Evolutionary conservation across 306 rosid genomes (phyloP).

Genomic region (Neltuma alba): DNA sequence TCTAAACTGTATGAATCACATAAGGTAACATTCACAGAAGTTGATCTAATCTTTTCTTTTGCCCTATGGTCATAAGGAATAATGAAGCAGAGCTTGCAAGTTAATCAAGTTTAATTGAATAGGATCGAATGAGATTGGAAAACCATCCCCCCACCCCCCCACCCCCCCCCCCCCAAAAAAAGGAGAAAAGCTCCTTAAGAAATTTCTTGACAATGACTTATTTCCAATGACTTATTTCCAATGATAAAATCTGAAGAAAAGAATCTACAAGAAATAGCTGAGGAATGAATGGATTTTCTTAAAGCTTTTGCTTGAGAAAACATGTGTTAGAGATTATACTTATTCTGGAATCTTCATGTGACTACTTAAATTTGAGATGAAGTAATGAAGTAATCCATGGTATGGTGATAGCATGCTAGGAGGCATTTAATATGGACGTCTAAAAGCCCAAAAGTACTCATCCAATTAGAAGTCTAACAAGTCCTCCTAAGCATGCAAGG

Average conservation of each 20-base stretch:
- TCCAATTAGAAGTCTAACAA: too few relatives aligned
- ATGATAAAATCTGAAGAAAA: not conserved
- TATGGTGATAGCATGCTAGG: too few relatives aligned
- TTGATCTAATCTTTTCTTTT: not conserved
- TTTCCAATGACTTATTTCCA: not conserved
- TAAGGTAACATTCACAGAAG: slow-evolving; percentile 43
- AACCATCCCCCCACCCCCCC: not conserved
- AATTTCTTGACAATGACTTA: slow-evolving; percentile 12
- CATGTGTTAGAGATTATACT: not conserved
- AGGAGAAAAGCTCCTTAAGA: not conserved
- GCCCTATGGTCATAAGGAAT: slow-evolving; percentile 1
- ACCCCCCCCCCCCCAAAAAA: too few relatives aligned
- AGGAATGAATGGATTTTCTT: not conserved
- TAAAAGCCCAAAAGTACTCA: too few relatives aligned
- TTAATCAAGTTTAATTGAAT: not conserved
- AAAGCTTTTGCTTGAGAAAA: not conserved
- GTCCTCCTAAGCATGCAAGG: too few relatives aligned
- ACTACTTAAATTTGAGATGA: not conserved
- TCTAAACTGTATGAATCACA: slow-evolving; percentile 44
- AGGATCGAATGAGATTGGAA: not conserved
- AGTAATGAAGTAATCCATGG: too few relatives aligned
- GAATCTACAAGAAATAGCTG: not conserved
- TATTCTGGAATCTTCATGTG: not conserved
- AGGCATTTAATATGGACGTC: too few relatives aligned
- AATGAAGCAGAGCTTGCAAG: not conserved